A percentile compares a stretch with the other conserved stretches of the same genome.
Evolutionary conservation across 140 eudicot genomes (phyloP).

Genomic region (Erigeron philadelphicus): DNA sequence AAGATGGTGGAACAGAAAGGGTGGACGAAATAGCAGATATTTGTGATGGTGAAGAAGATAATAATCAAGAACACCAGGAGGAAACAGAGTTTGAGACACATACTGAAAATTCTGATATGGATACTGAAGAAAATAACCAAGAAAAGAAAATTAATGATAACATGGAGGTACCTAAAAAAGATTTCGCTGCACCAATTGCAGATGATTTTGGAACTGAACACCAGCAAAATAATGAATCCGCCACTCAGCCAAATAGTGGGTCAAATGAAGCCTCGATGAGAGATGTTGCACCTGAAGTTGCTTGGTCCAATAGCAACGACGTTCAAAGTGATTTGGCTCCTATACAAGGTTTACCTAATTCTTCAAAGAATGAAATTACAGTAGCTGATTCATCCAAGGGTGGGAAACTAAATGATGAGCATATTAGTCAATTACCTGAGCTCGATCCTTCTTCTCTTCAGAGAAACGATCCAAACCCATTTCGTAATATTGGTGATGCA

Average conservation of each 20-base stretch:
- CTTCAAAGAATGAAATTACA: slow-evolving; percentile 44
- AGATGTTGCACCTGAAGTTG: slow-evolving; percentile 49
- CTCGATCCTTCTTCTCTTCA: slow-evolving; percentile 37
- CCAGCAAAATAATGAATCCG: slow-evolving; percentile 38
- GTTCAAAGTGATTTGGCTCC: slow-evolving; percentile 56
- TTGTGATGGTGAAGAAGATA: slow-evolving; percentile 38
- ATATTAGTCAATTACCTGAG: slow-evolving; percentile 46
- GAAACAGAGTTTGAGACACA: slow-evolving; percentile 36
- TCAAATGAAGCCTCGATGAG: slow-evolving; percentile 36
- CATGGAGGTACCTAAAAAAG: slow-evolving; percentile 39
- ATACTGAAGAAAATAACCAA: slow-evolving; percentile 22
- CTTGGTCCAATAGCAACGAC: slow-evolving; percentile 48
- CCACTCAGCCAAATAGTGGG: slow-evolving; percentile 43
- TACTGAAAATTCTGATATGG: slow-evolving; percentile 38
- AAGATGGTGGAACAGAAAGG: slow-evolving; percentile 44
- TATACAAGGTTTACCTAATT: slow-evolving; percentile 46
- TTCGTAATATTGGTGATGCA: slow-evolving; percentile 81
- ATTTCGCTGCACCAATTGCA: slow-evolving; percentile 24
- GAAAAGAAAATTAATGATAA: slow-evolving; percentile 40
- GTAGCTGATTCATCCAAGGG: slow-evolving; percentile 56
- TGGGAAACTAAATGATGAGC: slow-evolving; percentile 45
- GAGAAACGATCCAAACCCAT: slow-evolving; percentile 76
- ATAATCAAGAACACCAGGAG: slow-evolving; percentile 32
- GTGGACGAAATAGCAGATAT: slow-evolving; percentile 33
- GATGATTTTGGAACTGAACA: slow-evolving; percentile 28